Conservation (phyloP, 495 filamentous ascomycete species). For the Umbilicaria muhlenbergii region DNA sequence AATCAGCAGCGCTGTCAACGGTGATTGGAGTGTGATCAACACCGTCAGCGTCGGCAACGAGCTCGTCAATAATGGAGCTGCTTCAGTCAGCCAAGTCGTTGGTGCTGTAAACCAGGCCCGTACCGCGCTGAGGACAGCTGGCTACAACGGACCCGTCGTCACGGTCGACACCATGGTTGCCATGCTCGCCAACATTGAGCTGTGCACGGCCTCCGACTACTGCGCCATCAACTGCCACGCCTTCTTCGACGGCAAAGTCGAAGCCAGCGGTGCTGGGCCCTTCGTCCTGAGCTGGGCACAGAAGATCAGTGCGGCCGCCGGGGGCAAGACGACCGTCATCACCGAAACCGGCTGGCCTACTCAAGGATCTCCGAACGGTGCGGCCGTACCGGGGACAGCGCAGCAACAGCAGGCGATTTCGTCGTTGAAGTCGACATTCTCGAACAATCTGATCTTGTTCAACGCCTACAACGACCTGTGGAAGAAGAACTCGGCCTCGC, state of each 20-base stretch:
- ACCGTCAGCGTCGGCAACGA: slow-evolving; percentile 73
- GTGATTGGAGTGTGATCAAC: slow-evolving; percentile 49
- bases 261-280: slow-evolving; percentile 40
- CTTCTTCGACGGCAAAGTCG: slow-evolving; percentile 57
- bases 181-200: slow-evolving; percentile 42
- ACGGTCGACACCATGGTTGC: slow-evolving; percentile 66
- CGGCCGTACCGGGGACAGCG: slow-evolving; percentile 42
- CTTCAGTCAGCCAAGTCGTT: slow-evolving; percentile 32
- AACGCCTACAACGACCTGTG: slow-evolving; percentile 62
- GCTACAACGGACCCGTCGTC: slow-evolving; percentile 60
- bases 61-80: slow-evolving; percentile 48
- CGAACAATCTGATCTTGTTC: slow-evolving; percentile 47
- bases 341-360: slow-evolving; percentile 81
- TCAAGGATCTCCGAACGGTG: slow-evolving; percentile 43
- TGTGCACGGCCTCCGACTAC: slow-evolving; percentile 63
- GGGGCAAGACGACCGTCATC: slow-evolving; percentile 41
- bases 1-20: slow-evolving; percentile 36
- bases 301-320: slow-evolving; percentile 32
- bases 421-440: slow-evolving; percentile 42
- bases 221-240: slow-evolving; percentile 71
- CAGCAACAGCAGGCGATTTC: slow-evolving; percentile 50
- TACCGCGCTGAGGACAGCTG: slow-evolving; percentile 35
- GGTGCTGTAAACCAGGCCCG: slow-evolving; percentile 41
- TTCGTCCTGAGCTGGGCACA: slow-evolving; percentile 40
- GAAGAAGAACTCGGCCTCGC: slow-evolving; percentile 46